Evolutionary conservation across 371 early-diverging fungal genomes (phyloP).

Genomic region (Syncephalis plumigaleata): DNA sequence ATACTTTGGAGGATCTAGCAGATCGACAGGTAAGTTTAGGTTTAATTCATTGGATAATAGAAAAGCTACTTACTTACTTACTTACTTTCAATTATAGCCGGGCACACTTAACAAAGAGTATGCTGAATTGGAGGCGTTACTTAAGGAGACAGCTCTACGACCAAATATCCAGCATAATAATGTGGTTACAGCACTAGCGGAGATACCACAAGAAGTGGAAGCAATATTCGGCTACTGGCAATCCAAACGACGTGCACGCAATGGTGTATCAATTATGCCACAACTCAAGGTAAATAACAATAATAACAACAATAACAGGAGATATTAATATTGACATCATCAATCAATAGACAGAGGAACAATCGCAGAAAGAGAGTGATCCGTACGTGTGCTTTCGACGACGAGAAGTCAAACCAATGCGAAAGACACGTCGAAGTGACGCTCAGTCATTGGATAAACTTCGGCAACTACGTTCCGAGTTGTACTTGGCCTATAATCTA

Average conservation of each 20-base stretch:
- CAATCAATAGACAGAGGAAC: slow-evolving; percentile 32
- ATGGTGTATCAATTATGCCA: slow-evolving; percentile 38
- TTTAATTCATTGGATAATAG: not conserved
- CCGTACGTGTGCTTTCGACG: slow-evolving; percentile 95
- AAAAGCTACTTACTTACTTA: not conserved
- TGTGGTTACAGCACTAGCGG: slow-evolving; percentile 24
- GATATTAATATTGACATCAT: not conserved
- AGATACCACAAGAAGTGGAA: not conserved
- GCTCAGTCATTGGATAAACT: slow-evolving; percentile 67
- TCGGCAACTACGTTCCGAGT: slow-evolving; percentile 57
- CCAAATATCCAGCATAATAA: slow-evolving; percentile 6
- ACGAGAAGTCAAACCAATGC: slow-evolving; percentile 69
- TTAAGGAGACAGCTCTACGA: no score
- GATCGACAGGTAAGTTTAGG: not conserved
- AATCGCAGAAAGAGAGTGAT: slow-evolving; percentile 52
- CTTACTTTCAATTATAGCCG: not conserved
- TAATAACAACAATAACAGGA: not conserved
- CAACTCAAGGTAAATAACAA: slow-evolving; percentile 23
- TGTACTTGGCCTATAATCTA: slow-evolving; percentile 54
- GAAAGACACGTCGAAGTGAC: slow-evolving; percentile 85
- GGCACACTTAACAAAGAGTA: no score
- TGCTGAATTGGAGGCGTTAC: no score
- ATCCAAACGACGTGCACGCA: slow-evolving; percentile 11
- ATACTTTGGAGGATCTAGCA: slow-evolving; percentile 43
- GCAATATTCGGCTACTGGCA: slow-evolving; percentile 27